Evolutionary conservation across 2,329 filamentous ascomycete genomes (phyloP), one percentile per base, ranked within the genome.

Genomic region (Aspergillus fijiensis): DNA sequence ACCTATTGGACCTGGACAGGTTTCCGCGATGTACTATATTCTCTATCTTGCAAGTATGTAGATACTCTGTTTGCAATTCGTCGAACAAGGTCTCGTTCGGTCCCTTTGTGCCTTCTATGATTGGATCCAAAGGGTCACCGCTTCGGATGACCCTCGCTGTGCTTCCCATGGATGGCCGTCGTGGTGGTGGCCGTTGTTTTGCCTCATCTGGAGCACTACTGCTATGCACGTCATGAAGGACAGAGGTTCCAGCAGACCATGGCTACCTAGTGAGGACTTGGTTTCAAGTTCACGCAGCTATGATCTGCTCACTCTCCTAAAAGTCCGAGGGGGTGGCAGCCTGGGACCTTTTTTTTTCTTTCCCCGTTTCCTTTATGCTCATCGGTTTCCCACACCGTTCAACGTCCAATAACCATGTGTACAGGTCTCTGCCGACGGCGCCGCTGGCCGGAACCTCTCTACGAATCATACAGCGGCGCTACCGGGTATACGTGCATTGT

Each of bases 381-480:
- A 35, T 12, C 33, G 12, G 1, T 35, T 14, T 25, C 27, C 7
- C 27, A 29, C 21, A 52, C 21, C 21, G 51, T 52, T 16, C 11
- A 35, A 42, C 51, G 39, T 19, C 51, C 39, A 45, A 45, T 45
- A 70, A 75, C 73, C 71, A 64, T 59, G 69, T 64, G 55, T 45
- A 61, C 75, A 98, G 94, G 92, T 80, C 89, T 97, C 72, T 98
- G 94, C 84, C 89, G 91, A 76, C 92, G 94, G 70, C 92, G 94
- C 77, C 91, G 92, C 78, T 98, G 94, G 94, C 88, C 87, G 68
- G 91, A 96, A 75, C 94, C 94, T 71, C 84, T 87, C 74, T 98
- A 96, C 83, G 89, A 95, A 79, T 89, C 88, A 71, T 92, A 89
- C 82, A 85, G 84, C 68, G 88, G 87, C 70, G 80, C 83, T 65